These are phyloP conservation scores for Aspergillus persii DNA, from an alignment of 2,329 filamentous ascomycete genomes.

Conservation along the genomic window DNA sequence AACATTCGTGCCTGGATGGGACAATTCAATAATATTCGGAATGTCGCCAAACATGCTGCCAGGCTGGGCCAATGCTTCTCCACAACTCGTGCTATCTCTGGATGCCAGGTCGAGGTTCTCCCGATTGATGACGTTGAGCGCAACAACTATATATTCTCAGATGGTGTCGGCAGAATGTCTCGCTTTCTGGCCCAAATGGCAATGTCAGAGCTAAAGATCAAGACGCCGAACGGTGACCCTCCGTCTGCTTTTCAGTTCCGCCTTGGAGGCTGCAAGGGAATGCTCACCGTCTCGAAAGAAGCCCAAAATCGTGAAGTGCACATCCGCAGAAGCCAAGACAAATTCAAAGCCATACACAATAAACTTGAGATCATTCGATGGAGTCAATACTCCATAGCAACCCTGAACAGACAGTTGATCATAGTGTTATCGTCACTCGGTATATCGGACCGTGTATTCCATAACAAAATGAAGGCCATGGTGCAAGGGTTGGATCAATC, in stretches of 20 bases:
- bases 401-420: slow-evolving; percentile 87
- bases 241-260: slow-evolving; percentile 91
- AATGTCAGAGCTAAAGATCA: slow-evolving; percentile 64
- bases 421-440: slow-evolving; percentile 77
- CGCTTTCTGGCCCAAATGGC: slow-evolving; percentile 71
- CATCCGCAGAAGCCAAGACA: slow-evolving; percentile 80
- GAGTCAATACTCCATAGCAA: slow-evolving; percentile 72
- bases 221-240: slow-evolving; percentile 50
- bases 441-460: slow-evolving; percentile 65
- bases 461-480: slow-evolving; percentile 65
- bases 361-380: slow-evolving; percentile 82
- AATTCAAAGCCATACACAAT: slow-evolving; percentile 71
- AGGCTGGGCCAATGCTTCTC: slow-evolving; percentile 94
- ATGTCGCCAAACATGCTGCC: slow-evolving; percentile 86
- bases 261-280: slow-evolving; percentile 87
- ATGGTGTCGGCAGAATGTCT: slow-evolving; percentile 94
- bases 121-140: slow-evolving; percentile 68
- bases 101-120: slow-evolving; percentile 58
- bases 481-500: slow-evolving; percentile 67
- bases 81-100: slow-evolving; percentile 73
- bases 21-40: slow-evolving; percentile 72
- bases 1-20: slow-evolving; percentile 87
- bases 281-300: slow-evolving; percentile 72
- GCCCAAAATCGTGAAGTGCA: slow-evolving; percentile 67
- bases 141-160: slow-evolving; percentile 73